Conservation (phyloP, 768 basidiomycete genomes). For the Russula brevipes region DNA sequence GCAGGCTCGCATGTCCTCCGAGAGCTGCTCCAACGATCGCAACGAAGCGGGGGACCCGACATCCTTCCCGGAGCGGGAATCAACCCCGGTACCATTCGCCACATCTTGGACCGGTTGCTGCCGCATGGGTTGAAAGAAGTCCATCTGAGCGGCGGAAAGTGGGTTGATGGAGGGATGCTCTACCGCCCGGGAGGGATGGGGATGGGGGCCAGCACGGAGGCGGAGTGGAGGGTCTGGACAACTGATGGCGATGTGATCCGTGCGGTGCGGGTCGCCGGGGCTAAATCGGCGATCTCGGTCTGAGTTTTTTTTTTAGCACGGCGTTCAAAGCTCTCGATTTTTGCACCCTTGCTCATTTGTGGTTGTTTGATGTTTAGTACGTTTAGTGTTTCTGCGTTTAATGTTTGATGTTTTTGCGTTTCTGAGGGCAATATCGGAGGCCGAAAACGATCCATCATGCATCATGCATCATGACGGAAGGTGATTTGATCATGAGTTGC, state of each 20-base stretch:
- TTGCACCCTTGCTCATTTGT: too few relatives aligned
- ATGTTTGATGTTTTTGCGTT: too few relatives aligned
- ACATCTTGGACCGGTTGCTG: slow-evolving; percentile 46
- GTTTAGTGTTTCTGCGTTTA: too few relatives aligned
- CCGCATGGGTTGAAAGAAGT: slow-evolving; percentile 60
- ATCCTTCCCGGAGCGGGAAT: slow-evolving; percentile 78
- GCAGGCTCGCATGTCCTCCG: slow-evolving; percentile 25
- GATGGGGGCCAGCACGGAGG: slow-evolving; percentile 53
- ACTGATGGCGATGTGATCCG: slow-evolving; percentile 51
- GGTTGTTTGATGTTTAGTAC: too few relatives aligned
- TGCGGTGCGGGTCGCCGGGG: slow-evolving; percentile 40
- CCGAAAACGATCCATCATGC: too few relatives aligned
- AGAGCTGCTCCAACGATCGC: slow-evolving; percentile 23
- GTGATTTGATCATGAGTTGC: too few relatives aligned
- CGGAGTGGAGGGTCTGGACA: slow-evolving; percentile 67
- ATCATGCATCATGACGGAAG: too few relatives aligned
- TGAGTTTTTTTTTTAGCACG: too few relatives aligned
- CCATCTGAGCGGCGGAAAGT: slow-evolving; percentile 69
- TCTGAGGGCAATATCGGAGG: too few relatives aligned
- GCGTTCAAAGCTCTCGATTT: too few relatives aligned
- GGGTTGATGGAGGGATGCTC: slow-evolving; percentile 50
- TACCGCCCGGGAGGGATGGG: slow-evolving; percentile 56
- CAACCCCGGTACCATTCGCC: slow-evolving; percentile 48
- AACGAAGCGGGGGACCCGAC: background rate
- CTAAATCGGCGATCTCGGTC: too few relatives aligned